Conservation (phyloP, 129 eudicot species). For the Helianthus annuus region HanXRQr2.0-SUNRISE NC_035440.2:162444087-162444586, state of each 20-base stretch:
- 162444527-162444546: constrained; percentile 53
- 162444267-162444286: constrained; percentile 29
- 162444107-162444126: constrained; percentile 33
- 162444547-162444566: constrained; percentile 48
- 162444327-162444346: constrained; percentile 46
- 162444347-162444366: constrained; percentile 70
- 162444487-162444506: constrained; percentile 57
- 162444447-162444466: constrained; percentile 40
- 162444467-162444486: constrained; percentile 45
- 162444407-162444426: constrained; percentile 42
- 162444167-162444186: constrained; percentile 25
- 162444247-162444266: constrained; percentile 6
- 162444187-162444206: constrained; percentile 7
- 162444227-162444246: constrained; percentile 19
- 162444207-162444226: constrained; percentile 16
- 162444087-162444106: constrained; percentile 30
- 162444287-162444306: constrained; percentile 46
- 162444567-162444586: constrained; percentile 63
- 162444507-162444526: constrained; percentile 65
- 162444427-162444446: constrained; percentile 33
- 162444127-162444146: constrained; percentile 37
- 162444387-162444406: constrained; percentile 58
- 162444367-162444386: constrained; percentile 60
- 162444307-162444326: constrained; percentile 44
- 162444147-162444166: constrained; percentile 30